Evolutionary conservation across 176 grass and related monocot species (phyloP).

Genomic region (Urochloa ruziziensis): DNA sequence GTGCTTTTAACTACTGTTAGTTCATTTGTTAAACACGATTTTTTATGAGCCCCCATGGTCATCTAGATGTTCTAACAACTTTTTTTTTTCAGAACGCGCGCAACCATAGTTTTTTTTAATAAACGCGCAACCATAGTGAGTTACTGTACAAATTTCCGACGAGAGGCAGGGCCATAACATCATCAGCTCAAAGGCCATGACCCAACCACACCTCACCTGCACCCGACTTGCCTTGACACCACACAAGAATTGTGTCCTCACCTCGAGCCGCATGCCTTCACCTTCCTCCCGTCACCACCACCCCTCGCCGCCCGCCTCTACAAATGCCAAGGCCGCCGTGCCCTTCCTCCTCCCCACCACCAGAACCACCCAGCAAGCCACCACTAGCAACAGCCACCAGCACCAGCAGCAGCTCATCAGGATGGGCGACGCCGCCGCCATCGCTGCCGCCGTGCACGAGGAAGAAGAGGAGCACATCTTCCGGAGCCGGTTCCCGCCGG

Average conservation of each 20-base stretch:
- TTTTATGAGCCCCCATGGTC: too few species aligned
- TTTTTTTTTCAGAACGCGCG: neutral
- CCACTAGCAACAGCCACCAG: neutral
- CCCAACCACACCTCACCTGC: constrained; percentile 50
- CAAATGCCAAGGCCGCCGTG: constrained; percentile 26
- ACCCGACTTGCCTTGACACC: constrained; percentile 29
- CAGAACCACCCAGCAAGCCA: neutral
- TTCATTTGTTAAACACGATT: too few species aligned
- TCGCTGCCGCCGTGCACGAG: neutral
- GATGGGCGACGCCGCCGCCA: constrained; percentile 46
- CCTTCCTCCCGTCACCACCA: neutral
- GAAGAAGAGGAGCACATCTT: constrained; percentile 70
- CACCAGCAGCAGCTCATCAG: neutral
- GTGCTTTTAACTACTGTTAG: too few species aligned
- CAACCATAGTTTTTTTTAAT: too few species aligned
- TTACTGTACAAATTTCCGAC: neutral
- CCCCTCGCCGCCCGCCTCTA: constrained; percentile 1
- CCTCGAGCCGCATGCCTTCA: neutral
- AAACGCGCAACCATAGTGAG: too few species aligned
- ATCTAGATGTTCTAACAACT: neutral
- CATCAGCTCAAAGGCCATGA: constrained; percentile 42
- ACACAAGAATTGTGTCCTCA: constrained; percentile 40
- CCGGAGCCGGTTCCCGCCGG: constrained; percentile 54
- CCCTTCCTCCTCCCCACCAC: neutral
- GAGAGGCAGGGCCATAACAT: too few species aligned